Evolutionary conservation across 495 filamentous ascomycete genomes (phyloP).

Genomic region (Paragyromitra xinjiangensis): DNA sequence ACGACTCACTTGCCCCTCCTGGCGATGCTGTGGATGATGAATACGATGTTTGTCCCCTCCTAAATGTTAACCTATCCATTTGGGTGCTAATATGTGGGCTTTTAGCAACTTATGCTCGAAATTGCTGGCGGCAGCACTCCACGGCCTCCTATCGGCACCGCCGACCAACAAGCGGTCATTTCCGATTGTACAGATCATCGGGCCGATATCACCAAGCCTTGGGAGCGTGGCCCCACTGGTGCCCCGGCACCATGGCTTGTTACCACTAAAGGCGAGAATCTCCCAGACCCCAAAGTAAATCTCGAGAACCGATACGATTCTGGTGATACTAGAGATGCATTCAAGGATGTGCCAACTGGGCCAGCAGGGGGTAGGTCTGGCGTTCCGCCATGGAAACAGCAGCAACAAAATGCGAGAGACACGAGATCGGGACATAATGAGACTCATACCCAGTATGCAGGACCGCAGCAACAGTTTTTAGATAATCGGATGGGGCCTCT

Average conservation of each 20-base stretch:
- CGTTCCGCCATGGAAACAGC: slow-evolving; percentile 61
- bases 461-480: background rate
- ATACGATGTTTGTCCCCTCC: slow-evolving; percentile 73
- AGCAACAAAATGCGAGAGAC: slow-evolving; percentile 11
- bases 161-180: slow-evolving; percentile 67
- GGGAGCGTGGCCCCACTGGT: slow-evolving; percentile 85
- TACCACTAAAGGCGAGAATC: slow-evolving; percentile 1
- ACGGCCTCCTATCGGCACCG: slow-evolving; percentile 67
- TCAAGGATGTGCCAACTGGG: slow-evolving; percentile 42
- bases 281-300: slow-evolving; percentile 39
- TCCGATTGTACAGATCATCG: slow-evolving; percentile 72
- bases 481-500: slow-evolving; percentile 7
- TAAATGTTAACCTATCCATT: slow-evolving; percentile 7
- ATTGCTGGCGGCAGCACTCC: slow-evolving; percentile 74
- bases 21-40: slow-evolving; percentile 89
- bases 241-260: slow-evolving; percentile 78
- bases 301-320: background rate
- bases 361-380: slow-evolving; percentile 35
- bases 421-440: background rate
- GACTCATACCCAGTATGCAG: background rate
- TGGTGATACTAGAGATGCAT: slow-evolving; percentile 1
- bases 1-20: slow-evolving; percentile 63
- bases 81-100: slow-evolving; percentile 57
- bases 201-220: slow-evolving; percentile 71
- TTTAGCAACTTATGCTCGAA: slow-evolving; percentile 93